phyloP scores from a whole-genome alignment of 176 grass and related monocot genomes.

The Thinopyrum elongatum region DNA sequence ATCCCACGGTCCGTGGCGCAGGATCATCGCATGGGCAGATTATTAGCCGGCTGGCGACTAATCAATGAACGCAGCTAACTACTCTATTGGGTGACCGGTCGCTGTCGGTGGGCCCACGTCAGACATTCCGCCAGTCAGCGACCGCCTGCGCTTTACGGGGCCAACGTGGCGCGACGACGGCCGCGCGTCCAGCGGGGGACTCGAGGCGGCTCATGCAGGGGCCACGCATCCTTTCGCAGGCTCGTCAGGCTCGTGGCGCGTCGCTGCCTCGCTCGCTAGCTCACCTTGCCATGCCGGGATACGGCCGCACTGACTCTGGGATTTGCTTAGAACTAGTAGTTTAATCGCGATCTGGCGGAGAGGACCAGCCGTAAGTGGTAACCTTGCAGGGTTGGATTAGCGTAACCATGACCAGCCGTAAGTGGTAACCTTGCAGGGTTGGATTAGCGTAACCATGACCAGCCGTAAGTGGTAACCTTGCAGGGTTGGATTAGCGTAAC shows the following conservation, averaged over 20 bases:
- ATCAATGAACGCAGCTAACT: neutral
- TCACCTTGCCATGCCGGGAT: neutral
- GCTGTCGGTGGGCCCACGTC: neutral
- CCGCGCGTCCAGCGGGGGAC: neutral
- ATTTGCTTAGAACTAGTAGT: neutral
- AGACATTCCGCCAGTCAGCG: neutral
- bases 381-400: neutral
- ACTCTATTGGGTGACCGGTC: neutral
- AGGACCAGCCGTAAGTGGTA: neutral
- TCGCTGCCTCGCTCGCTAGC: neutral
- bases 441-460: neutral
- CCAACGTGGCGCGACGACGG: conserved; percentile 39
- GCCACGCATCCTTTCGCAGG: neutral
- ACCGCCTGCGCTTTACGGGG: conserved; percentile 5
- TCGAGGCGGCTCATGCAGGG: conserved; percentile 2
- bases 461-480: neutral
- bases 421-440: too few species aligned
- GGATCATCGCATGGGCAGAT: neutral
- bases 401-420: neutral
- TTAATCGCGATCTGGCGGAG: neutral
- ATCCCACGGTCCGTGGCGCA: neutral
- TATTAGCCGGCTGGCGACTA: neutral
- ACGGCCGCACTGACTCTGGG: neutral
- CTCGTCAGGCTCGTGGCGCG: neutral
- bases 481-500: neutral